Base-by-base conservation (phyloP, 495 filamentous ascomycete species). In the Hyaloscypha finlandica region DNA sequence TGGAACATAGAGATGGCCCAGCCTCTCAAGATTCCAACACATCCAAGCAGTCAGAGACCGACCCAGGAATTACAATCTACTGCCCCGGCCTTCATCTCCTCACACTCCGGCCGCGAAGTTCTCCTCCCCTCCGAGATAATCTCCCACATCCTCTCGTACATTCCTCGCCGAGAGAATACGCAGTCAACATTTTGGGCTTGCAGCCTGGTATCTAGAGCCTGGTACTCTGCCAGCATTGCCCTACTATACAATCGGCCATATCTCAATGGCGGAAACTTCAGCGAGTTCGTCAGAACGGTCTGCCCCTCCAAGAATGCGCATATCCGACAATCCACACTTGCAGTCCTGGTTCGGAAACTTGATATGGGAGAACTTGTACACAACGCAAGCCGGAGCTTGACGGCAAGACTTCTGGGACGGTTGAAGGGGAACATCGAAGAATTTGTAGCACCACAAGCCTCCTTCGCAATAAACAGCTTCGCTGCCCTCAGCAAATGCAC, bases 391-490 rank as follows among this genome's bases (percentile, higher is more conserved):
- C 86, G 86, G 64, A 89, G 86, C 60, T 73, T 85, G 29, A 91
- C 88, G 2, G 88, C 89, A 22, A 80, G 89, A 45, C 74, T 93
- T 14, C 72, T 93, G 22, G 84, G 85, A 5, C 76, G 86, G 22
- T 78, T 86, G 12, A 89, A 89, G 63, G 75, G 72, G 25, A 81
- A 78, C 22, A 75, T 93, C 9, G 82, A 86, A 56, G 77, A 78
- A 35, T 90, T 93, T 70, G 75, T 85, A 39, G 90, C 90, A 16
- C 90, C 90, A 0, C 86, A 85, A 55, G 80, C 86, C 3, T 83
- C 82, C 12, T 93, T 93, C 70, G 81, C 82, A 9, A 76, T 88
- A 53, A 90, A 89, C 67, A 86, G 84, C 68, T 83, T 91, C 64
- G 85, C 88, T 12, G 79, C 86, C 14, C 74, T 92, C 19, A 79